These are phyloP conservation scores for Fraxinus paxiana DNA, from an alignment of 305 asterid species.

Conservation along the genomic window DNA sequence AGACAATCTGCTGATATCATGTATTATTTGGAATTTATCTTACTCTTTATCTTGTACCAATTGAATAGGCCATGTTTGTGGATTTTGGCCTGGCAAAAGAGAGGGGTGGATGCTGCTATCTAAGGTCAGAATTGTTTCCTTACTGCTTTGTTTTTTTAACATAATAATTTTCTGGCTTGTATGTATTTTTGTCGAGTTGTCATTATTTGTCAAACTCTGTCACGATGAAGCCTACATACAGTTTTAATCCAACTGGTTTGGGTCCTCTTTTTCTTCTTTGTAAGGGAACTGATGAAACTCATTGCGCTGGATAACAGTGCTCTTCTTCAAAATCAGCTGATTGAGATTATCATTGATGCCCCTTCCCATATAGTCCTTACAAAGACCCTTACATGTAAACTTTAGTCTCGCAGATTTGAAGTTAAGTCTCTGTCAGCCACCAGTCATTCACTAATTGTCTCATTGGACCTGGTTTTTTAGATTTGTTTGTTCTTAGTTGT, in stretches of 20 bases:
- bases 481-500: neutral
- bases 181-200: neutral
- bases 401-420: neutral
- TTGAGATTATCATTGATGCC: neutral
- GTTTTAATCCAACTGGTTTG: neutral
- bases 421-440: neutral
- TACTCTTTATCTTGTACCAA: conserved; percentile 17
- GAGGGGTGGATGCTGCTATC: conserved; percentile 84
- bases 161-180: neutral
- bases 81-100: conserved; percentile 94
- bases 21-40: conserved; percentile 5
- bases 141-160: neutral
- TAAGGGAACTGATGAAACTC: neutral
- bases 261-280: neutral
- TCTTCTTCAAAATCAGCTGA: neutral
- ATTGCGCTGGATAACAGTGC: neutral
- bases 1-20: conserved; percentile 12
- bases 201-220: neutral
- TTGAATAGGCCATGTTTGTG: conserved; percentile 84
- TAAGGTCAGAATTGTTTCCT: conserved; percentile 54
- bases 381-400: neutral
- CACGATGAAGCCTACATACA: neutral
- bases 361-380: neutral
- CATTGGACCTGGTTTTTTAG: neutral
- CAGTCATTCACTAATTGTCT: neutral